Evolutionary conservation across 345 rosid species (phyloP), one percentile per base, ranked within the genome.

Genomic region (Aurinia saxatilis): DNA sequence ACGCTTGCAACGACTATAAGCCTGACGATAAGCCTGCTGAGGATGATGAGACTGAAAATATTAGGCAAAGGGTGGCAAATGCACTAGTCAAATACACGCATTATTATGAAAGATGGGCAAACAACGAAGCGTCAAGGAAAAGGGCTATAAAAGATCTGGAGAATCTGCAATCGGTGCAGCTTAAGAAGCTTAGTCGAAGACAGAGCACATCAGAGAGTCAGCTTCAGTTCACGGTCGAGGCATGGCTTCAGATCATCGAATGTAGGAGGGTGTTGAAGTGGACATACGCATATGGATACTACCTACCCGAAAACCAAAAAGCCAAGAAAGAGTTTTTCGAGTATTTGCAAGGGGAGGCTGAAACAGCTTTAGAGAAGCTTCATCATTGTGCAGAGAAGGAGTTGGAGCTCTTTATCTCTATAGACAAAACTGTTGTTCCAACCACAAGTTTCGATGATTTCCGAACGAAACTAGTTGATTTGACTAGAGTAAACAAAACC

Each of bases 221-320:
- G 81, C 87, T 90, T 39, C 78, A 84, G 47, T 90, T 86, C 79
- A 86, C 74, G 18, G 72, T 77, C 55, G 97, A 90, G 29, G 95
- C 95, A 15, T 90, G 87, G 88, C 85, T 81, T 70, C 97, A 86
- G 70, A 84, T 90, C 23, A 84, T 87, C n/a, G n/a, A n/a, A n/a
- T n/a, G n/a, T n/a, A n/a, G n/a, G n/a, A n/a, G n/a, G n/a, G n/a
- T n/a, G n/a, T n/a, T n/a, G n/a, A n/a, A n/a, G n/a, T n/a, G n/a
- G n/a, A n/a, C n/a, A n/a, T n/a, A n/a, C n/a, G n/a, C n/a, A n/a
- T n/a, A n/a, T n/a, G n/a, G n/a, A n/a, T n/a, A n/a, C n/a, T n/a
- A n/a, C n/a, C n/a, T n/a, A 13, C 81, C 80, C 36, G 78, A 78
- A 52, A 66, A 75, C 5, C 63, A 51, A 16, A 13, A 0, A 0